Evolutionary conservation across 2,329 filamentous ascomycete genomes (phyloP).

Genomic region (Neofusicoccum sp.): DNA sequence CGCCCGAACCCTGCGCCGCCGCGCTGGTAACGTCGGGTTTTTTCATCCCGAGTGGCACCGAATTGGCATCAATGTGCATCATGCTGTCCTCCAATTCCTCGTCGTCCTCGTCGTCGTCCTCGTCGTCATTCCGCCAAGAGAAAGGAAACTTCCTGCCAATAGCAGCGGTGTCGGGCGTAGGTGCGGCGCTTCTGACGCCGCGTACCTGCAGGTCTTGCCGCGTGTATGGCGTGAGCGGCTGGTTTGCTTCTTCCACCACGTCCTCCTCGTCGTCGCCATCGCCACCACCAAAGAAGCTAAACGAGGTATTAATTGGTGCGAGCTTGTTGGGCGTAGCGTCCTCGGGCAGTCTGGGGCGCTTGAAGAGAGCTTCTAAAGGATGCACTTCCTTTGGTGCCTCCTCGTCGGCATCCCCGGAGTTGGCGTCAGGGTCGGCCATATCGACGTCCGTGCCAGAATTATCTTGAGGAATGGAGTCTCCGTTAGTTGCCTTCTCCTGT

Average conservation of each 20-base stretch:
- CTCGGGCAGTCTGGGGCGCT: slow-evolving; percentile 57
- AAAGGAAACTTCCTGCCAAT: slow-evolving; percentile 61
- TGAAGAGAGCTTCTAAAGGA: slow-evolving; percentile 91
- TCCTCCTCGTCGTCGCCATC: slow-evolving; percentile 31
- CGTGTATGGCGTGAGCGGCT: slow-evolving; percentile 81
- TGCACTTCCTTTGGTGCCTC: slow-evolving; percentile 59
- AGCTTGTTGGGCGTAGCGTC: slow-evolving; percentile 43
- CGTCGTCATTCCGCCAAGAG: slow-evolving; percentile 46
- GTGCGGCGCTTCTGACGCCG: slow-evolving; percentile 81
- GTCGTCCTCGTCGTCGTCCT: slow-evolving; percentile 42
- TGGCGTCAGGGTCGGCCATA: slow-evolving; percentile 13
- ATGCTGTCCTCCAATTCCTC: slow-evolving; percentile 36
- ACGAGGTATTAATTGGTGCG: slow-evolving; percentile 58
- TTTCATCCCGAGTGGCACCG: slow-evolving; percentile 4
- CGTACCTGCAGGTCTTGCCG: slow-evolving; percentile 76
- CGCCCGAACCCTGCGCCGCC: slow-evolving; percentile 28
- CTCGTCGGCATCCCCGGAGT: background rate
- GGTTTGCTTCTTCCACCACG: slow-evolving; percentile 40
- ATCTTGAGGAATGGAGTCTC: slow-evolving; percentile 21
- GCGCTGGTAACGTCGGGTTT: slow-evolving; percentile 32
- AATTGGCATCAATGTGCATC: slow-evolving; percentile 18
- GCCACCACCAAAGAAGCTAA: slow-evolving; percentile 72
- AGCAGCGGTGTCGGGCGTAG: slow-evolving; percentile 90
- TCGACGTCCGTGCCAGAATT: slow-evolving; percentile 13
- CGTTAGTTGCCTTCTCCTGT: slow-evolving; percentile 23